Conservation (phyloP, 2,329 filamentous ascomycete species). For the Rutstroemia sp. region DNA sequence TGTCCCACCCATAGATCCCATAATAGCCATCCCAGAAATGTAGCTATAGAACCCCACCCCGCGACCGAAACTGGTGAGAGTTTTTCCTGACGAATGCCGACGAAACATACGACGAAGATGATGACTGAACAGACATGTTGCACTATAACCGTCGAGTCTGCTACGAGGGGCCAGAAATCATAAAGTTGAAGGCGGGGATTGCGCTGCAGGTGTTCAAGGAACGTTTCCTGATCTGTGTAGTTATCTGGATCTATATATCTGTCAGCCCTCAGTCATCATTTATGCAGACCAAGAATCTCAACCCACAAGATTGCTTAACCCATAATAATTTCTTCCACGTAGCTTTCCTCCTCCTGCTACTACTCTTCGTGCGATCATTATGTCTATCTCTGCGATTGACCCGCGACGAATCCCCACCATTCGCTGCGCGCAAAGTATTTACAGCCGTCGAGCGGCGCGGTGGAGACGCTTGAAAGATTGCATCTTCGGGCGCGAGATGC, state of each 20-base stretch:
- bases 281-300: not conserved
- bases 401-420: constrained; percentile 15
- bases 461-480: constrained; percentile 58
- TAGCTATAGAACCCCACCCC: constrained; percentile 73
- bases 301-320: constrained; percentile 89
- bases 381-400: constrained; percentile 20
- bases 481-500: constrained; percentile 77
- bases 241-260: constrained; percentile 75
- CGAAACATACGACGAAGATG: constrained; percentile 91
- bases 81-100: constrained; percentile 78
- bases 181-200: constrained; percentile 92
- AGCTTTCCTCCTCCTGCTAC: constrained; percentile 54
- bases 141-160: constrained; percentile 91
- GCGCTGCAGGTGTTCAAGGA: constrained; percentile 89
- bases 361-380: constrained; percentile 37
- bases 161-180: constrained; percentile 95
- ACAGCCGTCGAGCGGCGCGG: constrained; percentile 40
- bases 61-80: constrained; percentile 89
- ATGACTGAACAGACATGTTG: constrained; percentile 94
- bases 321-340: constrained; percentile 95
- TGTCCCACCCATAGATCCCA: constrained; percentile 88
- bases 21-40: constrained; percentile 78
- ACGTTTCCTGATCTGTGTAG: constrained; percentile 94
- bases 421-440: constrained; percentile 30
- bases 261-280: no score